Evolutionary conservation across 2,329 filamentous ascomycete species (phyloP).

Genomic region (Xylariaceae sp.): DNA sequence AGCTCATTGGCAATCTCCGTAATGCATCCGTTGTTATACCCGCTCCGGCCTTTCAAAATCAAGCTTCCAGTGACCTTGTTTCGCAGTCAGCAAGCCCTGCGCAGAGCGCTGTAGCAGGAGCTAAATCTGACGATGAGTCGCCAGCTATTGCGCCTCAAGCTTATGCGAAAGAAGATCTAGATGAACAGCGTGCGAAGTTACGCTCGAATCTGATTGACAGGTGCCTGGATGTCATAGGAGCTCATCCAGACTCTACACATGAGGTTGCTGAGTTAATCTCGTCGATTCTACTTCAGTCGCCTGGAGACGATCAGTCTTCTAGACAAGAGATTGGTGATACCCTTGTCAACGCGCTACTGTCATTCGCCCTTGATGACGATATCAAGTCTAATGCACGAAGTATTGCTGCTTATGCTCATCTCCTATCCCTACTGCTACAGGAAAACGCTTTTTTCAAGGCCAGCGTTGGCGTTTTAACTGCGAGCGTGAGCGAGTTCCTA

Average conservation of each 20-base stretch:
- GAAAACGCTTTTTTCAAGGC: constrained; percentile 76
- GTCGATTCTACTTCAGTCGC: constrained; percentile 60
- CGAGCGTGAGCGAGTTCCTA: constrained; percentile 72
- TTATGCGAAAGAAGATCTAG: constrained; percentile 78
- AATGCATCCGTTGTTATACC: constrained; percentile 20
- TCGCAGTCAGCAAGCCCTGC: constrained; percentile 23
- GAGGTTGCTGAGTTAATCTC: constrained; percentile 85
- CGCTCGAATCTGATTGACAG: constrained; percentile 79
- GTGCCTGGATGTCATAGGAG: constrained; percentile 83
- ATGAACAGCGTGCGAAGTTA: constrained; percentile 68
- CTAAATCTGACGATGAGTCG: constrained; percentile 16
- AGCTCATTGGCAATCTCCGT: constrained; percentile 22
- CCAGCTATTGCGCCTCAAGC: constrained; percentile 38
- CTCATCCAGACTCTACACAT: constrained; percentile 83
- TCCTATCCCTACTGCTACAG: constrained; percentile 83
- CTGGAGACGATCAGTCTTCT: constrained; percentile 45
- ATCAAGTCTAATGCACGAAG: constrained; percentile 57
- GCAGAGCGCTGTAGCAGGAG: constrained; percentile 16
- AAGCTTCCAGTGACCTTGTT: constrained; percentile 24
- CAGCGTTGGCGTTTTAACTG: constrained; percentile 69
- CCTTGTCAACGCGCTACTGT: constrained; percentile 77
- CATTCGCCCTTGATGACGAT: constrained; percentile 57
- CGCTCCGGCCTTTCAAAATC: constrained; percentile 18
- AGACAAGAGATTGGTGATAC: constrained; percentile 77
- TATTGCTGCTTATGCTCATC: constrained; percentile 85